Conservation (phyloP, 306 rosid species). For the Quercus gilva region DNA sequence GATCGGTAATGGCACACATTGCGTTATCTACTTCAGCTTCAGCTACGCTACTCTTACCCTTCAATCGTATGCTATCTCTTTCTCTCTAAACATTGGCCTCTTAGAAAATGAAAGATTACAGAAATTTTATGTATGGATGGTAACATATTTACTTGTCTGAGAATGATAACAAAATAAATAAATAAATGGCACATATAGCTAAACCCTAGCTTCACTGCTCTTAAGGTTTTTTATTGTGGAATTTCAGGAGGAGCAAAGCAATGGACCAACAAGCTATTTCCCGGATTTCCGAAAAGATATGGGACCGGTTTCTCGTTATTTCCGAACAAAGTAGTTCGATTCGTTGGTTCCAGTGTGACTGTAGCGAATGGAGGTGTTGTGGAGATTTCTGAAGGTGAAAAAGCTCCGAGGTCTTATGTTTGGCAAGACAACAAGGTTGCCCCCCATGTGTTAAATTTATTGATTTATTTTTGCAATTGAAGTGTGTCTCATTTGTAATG, state of each 20-base stretch:
- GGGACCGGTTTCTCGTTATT: constrained; percentile 29
- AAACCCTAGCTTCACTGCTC: too few species aligned
- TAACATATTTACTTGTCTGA: neutral
- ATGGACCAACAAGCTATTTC: constrained; percentile 34
- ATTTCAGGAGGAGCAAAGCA: constrained; percentile 47
- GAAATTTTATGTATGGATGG: neutral
- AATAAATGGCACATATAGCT: too few species aligned
- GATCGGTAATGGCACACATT: constrained; percentile 28
- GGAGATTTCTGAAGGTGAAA: constrained; percentile 45
- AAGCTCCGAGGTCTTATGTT: constrained; percentile 38
- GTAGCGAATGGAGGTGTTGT: constrained; percentile 37
- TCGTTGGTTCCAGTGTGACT: constrained; percentile 35
- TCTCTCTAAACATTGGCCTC: neutral
- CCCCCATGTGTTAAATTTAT: neutral
- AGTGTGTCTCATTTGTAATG: too few species aligned
- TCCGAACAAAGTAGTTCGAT: constrained; percentile 29
- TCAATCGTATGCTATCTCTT: constrained; percentile 38
- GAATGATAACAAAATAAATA: too few species aligned
- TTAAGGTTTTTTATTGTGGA: neutral
- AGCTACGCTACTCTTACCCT: constrained; percentile 4
- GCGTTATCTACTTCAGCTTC: constrained; percentile 41
- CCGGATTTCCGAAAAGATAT: constrained; percentile 27
- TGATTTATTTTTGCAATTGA: neutral
- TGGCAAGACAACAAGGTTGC: constrained; percentile 77
- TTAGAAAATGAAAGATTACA: neutral